Base-by-base conservation (phyloP, 164 flowering plant genomes). In the Berberis vulgaris region DNA sequence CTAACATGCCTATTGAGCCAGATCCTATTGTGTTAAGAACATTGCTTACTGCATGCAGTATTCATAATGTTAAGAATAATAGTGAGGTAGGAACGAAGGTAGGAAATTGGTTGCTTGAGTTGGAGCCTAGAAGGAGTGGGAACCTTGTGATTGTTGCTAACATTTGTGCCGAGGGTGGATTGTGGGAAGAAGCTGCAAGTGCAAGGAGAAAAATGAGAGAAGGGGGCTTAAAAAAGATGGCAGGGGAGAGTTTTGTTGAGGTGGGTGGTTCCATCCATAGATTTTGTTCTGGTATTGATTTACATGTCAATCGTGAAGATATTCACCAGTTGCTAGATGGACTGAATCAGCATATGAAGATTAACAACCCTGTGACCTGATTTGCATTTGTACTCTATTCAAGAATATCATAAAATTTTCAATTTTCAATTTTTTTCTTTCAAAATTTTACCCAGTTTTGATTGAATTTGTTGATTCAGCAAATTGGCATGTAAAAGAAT, bases 61-160 rank as follows among this genome's bases (percentile, higher is more conserved):
- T 80, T 56, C 86, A 82, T 75, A 76, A 72, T 61, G 60, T 43
- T 63, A 65, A 71, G 44, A 80, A 75, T 61, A 54, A 7, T 39
- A 60, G 54, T 59, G 77, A 78, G 41, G 58, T 87, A 2, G 71
- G 71, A 5, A 76, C 77, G 45, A 67, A 76, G 67, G 87, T 79
- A 10, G 74, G 69, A 40, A 65, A 68, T 73, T 74, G 62, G 77
- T 73, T 87, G 65, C 81, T 87, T 40, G 75, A 75, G 64, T 54
- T 84, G 68, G 90, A 87, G 67, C 90, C 94, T 3, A 80, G 56
- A 65, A 80, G 90, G 67, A 60, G 80, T 11, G 88, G 83, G 54
- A 87, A 85, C 57, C 60, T 87, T 45, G 88, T 84, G 68, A 82
- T 87, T 74, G 80, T 84, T 67, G 86, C 90, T 2, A 87, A 87